Conservation (phyloP, 768 basidiomycete species). For the Gloeophyllum trabeum region DNA sequence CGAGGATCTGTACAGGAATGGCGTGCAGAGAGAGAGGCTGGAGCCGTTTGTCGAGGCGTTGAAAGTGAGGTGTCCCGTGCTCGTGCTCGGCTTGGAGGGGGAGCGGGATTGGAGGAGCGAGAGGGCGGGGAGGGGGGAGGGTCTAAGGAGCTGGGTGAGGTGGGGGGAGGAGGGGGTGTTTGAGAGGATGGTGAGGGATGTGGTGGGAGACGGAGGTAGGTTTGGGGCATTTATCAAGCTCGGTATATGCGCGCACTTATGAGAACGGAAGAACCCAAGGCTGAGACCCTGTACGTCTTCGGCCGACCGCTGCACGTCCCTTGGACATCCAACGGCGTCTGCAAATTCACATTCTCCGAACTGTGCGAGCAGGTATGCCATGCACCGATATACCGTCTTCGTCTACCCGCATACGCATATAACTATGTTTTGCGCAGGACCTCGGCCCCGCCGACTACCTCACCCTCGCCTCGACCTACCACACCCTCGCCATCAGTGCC, state of each 20-base stretch:
- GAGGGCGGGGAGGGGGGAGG: constrained; percentile 2
- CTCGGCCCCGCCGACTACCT: constrained; percentile 50
- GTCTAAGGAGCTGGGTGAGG: constrained; percentile 21
- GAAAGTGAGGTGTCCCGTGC: constrained; percentile 38
- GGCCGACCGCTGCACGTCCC: constrained; percentile 34
- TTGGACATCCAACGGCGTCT: constrained; percentile 25
- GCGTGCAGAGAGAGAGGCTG: constrained; percentile 43
- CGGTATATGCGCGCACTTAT: neutral
- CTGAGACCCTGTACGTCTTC: constrained; percentile 30
- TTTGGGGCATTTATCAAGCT: neutral
- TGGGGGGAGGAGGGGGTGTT: constrained; percentile 13
- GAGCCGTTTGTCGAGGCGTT: constrained; percentile 46
- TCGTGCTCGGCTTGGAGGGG: constrained; percentile 28
- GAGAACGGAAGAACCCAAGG: constrained; percentile 8
- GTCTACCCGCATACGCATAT: neutral
- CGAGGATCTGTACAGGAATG: constrained; percentile 45
- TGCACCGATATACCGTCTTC: neutral
- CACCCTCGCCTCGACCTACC: constrained; percentile 35
- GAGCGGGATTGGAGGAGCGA: constrained; percentile 31
- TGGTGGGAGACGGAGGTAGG: neutral
- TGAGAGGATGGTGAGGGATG: constrained; percentile 6
- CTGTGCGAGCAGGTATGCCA: constrained; percentile 29
- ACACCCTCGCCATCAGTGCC: constrained; percentile 35
- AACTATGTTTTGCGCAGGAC: no score
- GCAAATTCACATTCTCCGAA: constrained; percentile 36